These are phyloP conservation scores for Boletus edulis DNA, from an alignment of 768 basidiomycete species.

Conservation along the genomic window DNA sequence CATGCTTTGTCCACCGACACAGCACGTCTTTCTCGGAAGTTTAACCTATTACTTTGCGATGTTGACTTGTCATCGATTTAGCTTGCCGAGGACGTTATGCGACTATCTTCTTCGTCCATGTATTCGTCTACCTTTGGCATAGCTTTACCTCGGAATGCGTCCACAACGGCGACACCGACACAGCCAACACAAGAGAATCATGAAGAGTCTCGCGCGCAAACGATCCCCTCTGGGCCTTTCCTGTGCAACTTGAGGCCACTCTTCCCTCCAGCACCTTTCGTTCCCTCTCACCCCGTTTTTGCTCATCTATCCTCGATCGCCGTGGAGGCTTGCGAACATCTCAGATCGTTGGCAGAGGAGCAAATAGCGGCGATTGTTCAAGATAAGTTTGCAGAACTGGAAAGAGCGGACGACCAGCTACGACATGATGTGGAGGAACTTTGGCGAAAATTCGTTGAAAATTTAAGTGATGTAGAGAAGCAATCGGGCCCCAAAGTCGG, in stretches of 20 bases:
- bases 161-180: conserved; percentile 24
- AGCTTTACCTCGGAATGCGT: conserved; percentile 34
- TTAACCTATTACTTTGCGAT: neutral
- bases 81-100: conserved; percentile 24
- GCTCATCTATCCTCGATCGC: conserved; percentile 61
- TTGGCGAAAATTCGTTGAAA: conserved; percentile 59
- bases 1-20: conserved; percentile 7
- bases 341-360: conserved; percentile 58
- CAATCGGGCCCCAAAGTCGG: conserved; percentile 26
- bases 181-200: conserved; percentile 26
- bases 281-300: conserved; percentile 72
- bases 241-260: conserved; percentile 57
- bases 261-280: conserved; percentile 75
- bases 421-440: conserved; percentile 57
- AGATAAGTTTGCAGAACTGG: conserved; percentile 55
- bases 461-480: conserved; percentile 43
- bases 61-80: conserved; percentile 22
- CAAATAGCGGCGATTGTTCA: conserved; percentile 52
- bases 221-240: conserved; percentile 31
- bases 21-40: conserved; percentile 5
- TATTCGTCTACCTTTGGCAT: conserved; percentile 49
- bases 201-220: conserved; percentile 26
- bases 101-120: conserved; percentile 35
- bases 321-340: conserved; percentile 47
- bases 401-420: conserved; percentile 51